Evolutionary conservation across 129 eudicot genomes (phyloP), one percentile per base, ranked within the genome.

Genomic region (Ambrosia artemisiifolia): DNA sequence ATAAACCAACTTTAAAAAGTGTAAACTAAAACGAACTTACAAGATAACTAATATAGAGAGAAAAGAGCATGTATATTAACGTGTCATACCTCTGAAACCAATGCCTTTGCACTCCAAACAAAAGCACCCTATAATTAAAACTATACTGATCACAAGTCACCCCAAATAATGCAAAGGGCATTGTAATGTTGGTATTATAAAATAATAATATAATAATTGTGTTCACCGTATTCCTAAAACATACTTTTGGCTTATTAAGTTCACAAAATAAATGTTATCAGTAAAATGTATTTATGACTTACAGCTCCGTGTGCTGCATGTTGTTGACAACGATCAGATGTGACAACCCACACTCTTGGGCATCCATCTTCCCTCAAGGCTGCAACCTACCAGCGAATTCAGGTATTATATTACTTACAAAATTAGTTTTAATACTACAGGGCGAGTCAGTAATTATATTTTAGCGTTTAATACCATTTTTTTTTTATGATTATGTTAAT

Each of bases 331-430:
- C 65, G 91, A 84, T 94, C 98, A 63, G 98, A 94, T 43, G 98
- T 87, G 69, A 80, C 96, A 64, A 94, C 96, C 95, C 93, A 85
- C 34, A 94, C 98, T 75, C 79, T 75, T 51, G 92, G 90, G 87
- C 98, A 90, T 30, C 96, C 96, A 74, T 87, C 98, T 44, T 82
- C 89, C 84, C 79, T 90, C 75, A 94, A 84, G 63, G 92, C 95
- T 11, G 59, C 92, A 67, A 94, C 98, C 98, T 94, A 62, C 50
- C 73, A 74, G 14, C 11, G 11, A 12, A n/a, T 2, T 17, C 67
- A 38, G 61, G 67, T 24, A 14, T 65, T 53, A 53, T 6, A 65
- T 11, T 36, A 38, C 36, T 50, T 33, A 32, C 17, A 46, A 18
- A 61, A 44, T n/a, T n/a, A 59, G 17, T 3, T 59, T 5, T 30